A percentile compares a stretch with the other conserved stretches of the same genome.
These are phyloP conservation scores for Articulospora tetracladia DNA, from an alignment of 495 filamentous ascomycete species.

Conservation along the genomic window DNA sequence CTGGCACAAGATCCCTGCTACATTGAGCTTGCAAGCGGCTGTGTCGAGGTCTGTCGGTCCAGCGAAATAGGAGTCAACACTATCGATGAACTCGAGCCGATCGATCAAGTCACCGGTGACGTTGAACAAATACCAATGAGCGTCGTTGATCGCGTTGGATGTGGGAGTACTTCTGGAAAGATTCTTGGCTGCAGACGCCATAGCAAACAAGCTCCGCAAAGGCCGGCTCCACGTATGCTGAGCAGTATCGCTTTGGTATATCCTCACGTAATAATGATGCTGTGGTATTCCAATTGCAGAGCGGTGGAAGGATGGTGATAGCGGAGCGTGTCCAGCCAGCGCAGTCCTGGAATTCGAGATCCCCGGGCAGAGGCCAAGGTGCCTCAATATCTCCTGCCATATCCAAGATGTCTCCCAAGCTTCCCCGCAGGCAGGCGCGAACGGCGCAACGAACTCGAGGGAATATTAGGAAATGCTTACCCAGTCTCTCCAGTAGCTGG, in stretches of 20 bases:
- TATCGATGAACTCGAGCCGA: too few species aligned
- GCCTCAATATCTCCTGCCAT: background rate
- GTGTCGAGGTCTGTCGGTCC: background rate
- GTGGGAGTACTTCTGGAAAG: background rate
- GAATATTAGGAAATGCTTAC: constrained; percentile 51
- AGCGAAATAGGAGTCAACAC: background rate
- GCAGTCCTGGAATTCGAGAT: background rate
- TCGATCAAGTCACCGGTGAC: too few species aligned
- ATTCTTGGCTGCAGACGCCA: too few species aligned
- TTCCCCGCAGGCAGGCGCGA: background rate
- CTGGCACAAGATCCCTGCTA: background rate
- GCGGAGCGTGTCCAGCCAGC: background rate
- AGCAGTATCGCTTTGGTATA: too few species aligned
- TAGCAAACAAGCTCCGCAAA: too few species aligned
- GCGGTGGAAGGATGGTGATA: background rate
- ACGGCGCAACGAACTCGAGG: constrained; percentile 14
- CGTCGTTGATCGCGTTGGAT: background rate
- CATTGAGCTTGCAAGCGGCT: too few species aligned
- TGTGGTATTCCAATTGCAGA: background rate
- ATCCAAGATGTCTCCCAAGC: background rate
- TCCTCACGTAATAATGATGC: too few species aligned
- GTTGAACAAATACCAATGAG: too few species aligned
- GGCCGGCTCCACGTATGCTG: too few species aligned
- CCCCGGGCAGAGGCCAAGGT: background rate
- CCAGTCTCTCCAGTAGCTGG: constrained; percentile 99